A percentile compares a stretch with the other conserved stretches of the same genome.
These are phyloP conservation scores for Lentithecium fluviatile DNA, from an alignment of 495 filamentous ascomycete genomes.

Conservation along the genomic window DNA sequence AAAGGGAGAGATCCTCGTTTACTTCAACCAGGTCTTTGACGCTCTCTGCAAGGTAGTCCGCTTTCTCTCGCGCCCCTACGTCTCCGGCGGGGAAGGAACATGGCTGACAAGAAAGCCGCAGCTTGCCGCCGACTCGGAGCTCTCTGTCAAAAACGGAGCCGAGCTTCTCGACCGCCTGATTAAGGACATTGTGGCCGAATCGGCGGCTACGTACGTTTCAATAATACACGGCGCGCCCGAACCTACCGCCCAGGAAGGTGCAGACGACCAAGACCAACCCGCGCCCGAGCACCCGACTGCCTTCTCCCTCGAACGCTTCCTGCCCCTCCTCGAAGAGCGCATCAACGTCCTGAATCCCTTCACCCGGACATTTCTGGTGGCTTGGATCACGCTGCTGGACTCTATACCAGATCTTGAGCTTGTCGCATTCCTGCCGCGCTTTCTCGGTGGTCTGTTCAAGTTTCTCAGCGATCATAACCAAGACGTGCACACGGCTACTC, in stretches of 20 bases:
- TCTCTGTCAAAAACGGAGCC: slow-evolving; percentile 97
- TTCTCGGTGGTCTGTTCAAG: slow-evolving; percentile 83
- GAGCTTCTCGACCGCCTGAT: slow-evolving; percentile 93
- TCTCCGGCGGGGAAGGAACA: slow-evolving; percentile 1
- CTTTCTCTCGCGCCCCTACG: not conserved
- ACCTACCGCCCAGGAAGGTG: slow-evolving; percentile 51
- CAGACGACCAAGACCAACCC: slow-evolving; percentile 38
- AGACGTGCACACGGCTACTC: slow-evolving; percentile 91
- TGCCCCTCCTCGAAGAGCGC: slow-evolving; percentile 87
- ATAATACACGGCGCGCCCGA: slow-evolving; percentile 65
- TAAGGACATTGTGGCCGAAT: slow-evolving; percentile 98
- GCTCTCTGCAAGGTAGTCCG: slow-evolving; percentile 82
- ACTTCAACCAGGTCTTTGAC: slow-evolving; percentile 98
- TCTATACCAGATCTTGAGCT: slow-evolving; percentile 97
- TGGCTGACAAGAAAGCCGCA: slow-evolving; percentile 40
- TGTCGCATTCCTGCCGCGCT: slow-evolving; percentile 87
- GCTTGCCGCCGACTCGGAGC: slow-evolving; percentile 92
- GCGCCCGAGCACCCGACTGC: slow-evolving; percentile 65
- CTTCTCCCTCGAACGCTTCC: slow-evolving; percentile 88
- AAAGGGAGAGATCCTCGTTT: slow-evolving; percentile 92
- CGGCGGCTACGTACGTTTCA: slow-evolving; percentile 91
- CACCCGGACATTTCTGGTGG: slow-evolving; percentile 90
- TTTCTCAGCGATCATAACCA: slow-evolving; percentile 89
- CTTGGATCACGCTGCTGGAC: slow-evolving; percentile 92
- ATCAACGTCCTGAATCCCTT: slow-evolving; percentile 93